Base-by-base conservation (phyloP, 2,329 filamentous ascomycete species). In the Aspergillus chevalieri region DNA sequence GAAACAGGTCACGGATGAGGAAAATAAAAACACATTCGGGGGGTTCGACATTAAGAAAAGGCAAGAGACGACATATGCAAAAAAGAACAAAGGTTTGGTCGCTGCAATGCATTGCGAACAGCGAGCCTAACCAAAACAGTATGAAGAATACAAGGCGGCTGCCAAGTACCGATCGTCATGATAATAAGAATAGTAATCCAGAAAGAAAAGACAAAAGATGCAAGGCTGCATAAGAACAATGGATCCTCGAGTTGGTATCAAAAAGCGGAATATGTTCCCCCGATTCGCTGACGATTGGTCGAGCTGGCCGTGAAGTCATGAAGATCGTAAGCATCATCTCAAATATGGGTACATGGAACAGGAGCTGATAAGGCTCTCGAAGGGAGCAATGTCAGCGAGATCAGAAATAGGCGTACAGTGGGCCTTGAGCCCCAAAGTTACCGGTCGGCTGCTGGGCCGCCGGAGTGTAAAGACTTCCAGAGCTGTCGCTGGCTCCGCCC, bases 281-380 rank as follows among this genome's bases (percentile, higher is more conserved):
- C 52, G 55, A 51, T 56, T 59, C 52, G 55, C 55, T 63, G 58
- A 58, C 60, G 55, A 47, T 44, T 38, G 54, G 52, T 56, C 51
- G 52, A 50, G 49, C 49, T 58, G 56, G 59, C 58, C 59, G 57
- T 62, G 21, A 57, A 62, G 44, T 61, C 58, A 56, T 61, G 44
- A 64, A 58, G 58, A 63, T 69, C 67, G 63, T 70, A 52, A 39
- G 58, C 63, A 62, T 69, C 66, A 57, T 69, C 50, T 62, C 58
- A 61, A 19, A 55, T 70, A 69, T 65, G 65, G 59, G 61, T 70
- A 70, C 67, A 54, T 48, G 56, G 52, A 49, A 52, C 53, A 58
- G 48, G 47, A 57, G 56, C 55, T 51, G 50, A 55, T 52, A 56
- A 52, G 47, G 45, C 46, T 30, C 26, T 30, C 8, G 36, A 44